These are phyloP conservation scores for Ceratocystis smalleyi DNA, from an alignment of 2,329 filamentous ascomycete species.

Conservation along the genomic window DNA sequence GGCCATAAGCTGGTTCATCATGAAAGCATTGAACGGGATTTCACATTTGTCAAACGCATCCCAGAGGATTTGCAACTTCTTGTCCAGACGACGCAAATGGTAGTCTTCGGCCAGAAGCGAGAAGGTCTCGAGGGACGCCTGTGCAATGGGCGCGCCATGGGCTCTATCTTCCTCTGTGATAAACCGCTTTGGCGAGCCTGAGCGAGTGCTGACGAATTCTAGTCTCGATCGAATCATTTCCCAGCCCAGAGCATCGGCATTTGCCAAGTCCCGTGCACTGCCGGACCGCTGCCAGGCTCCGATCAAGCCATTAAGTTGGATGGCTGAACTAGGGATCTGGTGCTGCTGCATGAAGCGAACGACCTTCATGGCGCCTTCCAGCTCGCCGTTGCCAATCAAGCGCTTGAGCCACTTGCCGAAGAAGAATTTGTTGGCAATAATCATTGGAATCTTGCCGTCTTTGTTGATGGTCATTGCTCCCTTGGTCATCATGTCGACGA, in stretches of 20 bases:
- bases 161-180: neutral
- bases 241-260: conserved; percentile 57
- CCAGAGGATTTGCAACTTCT: conserved; percentile 44
- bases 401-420: conserved; percentile 80
- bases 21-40: conserved; percentile 53
- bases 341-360: conserved; percentile 59
- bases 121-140: conserved; percentile 64
- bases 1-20: conserved; percentile 65
- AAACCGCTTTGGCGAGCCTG: conserved; percentile 15
- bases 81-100: conserved; percentile 42
- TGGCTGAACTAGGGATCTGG: conserved; percentile 51
- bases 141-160: conserved; percentile 27
- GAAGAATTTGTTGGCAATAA: conserved; percentile 59
- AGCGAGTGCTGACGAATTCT: conserved; percentile 40
- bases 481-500: conserved; percentile 77
- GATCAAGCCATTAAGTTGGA: conserved; percentile 69
- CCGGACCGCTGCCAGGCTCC: conserved; percentile 59
- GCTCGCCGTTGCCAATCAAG: conserved; percentile 55
- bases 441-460: conserved; percentile 31
- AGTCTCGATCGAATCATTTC: conserved; percentile 58
- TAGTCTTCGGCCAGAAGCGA: conserved; percentile 60
- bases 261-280: conserved; percentile 35
- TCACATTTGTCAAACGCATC: conserved; percentile 46
- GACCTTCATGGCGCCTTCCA: conserved; percentile 56
- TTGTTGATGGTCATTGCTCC: conserved; percentile 33